Evolutionary conservation across 208 protist species (phyloP).

Genomic region (Acanthamoeba culbertsoni): DNA sequence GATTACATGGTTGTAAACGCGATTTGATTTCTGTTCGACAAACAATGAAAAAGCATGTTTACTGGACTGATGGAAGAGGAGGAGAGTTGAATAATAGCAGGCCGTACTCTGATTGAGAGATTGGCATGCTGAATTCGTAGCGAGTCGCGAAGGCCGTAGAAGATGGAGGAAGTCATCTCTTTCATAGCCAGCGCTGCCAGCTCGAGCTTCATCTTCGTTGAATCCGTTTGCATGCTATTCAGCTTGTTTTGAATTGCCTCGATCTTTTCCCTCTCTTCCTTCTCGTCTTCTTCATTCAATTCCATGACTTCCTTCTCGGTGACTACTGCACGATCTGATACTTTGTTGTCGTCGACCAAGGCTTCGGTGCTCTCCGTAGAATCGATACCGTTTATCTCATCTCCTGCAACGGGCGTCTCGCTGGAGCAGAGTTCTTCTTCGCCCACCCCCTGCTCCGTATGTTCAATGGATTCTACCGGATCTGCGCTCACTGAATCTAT

Average conservation of each 20-base stretch:
- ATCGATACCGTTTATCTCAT: too few species aligned
- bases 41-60: not conserved
- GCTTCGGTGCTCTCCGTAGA: too few species aligned
- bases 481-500: too few species aligned
- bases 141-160: not conserved
- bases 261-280: conserved; percentile 3
- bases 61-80: not conserved
- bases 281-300: not conserved
- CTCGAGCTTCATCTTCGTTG: not conserved
- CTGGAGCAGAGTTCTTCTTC: too few species aligned
- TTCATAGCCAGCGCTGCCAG: not conserved
- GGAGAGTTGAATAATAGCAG: too few species aligned
- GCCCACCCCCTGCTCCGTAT: too few species aligned
- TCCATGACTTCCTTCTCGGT: not conserved
- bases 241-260: conserved; percentile 8
- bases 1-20: not conserved
- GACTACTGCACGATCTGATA: too few species aligned
- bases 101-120: not conserved
- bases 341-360: not conserved
- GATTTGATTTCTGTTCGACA: conserved; percentile 11
- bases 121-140: not conserved
- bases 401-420: too few species aligned
- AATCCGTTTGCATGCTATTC: not conserved
- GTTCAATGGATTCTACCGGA: too few species aligned
- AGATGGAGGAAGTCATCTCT: not conserved